Evolutionary conservation across 2,329 filamentous ascomycete species (phyloP).

Genomic region (Biscogniauxia sp.): DNA sequence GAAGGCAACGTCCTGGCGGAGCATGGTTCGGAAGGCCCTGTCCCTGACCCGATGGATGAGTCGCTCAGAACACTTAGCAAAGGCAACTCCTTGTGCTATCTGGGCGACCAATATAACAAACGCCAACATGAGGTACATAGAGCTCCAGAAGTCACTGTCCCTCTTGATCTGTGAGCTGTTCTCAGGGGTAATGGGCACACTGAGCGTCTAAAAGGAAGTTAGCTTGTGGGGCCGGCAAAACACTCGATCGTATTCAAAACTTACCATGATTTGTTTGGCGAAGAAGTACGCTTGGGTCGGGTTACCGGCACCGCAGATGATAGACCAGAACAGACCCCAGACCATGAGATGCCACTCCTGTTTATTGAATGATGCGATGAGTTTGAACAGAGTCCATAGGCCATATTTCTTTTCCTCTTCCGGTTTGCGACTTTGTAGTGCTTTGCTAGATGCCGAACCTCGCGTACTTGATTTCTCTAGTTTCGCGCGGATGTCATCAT

Average conservation of each 20-base stretch:
- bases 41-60: slow-evolving; percentile 82
- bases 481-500: slow-evolving; percentile 59
- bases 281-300: slow-evolving; percentile 79
- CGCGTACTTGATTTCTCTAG: slow-evolving; percentile 54
- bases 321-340: slow-evolving; percentile 68
- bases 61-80: slow-evolving; percentile 83
- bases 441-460: slow-evolving; percentile 67
- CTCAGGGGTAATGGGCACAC: slow-evolving; percentile 42
- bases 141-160: slow-evolving; percentile 79
- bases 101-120: slow-evolving; percentile 70
- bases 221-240: slow-evolving; percentile 6
- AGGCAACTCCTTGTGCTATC: slow-evolving; percentile 65
- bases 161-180: slow-evolving; percentile 58
- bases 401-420: slow-evolving; percentile 60
- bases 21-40: slow-evolving; percentile 78
- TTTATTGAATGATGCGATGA: slow-evolving; percentile 78
- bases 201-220: slow-evolving; percentile 29
- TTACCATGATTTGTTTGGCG: slow-evolving; percentile 76
- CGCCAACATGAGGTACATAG: slow-evolving; percentile 86
- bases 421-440: slow-evolving; percentile 55
- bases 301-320: slow-evolving; percentile 79
- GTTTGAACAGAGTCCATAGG: slow-evolving; percentile 72
- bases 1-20: slow-evolving; percentile 89
- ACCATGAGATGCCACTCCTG: slow-evolving; percentile 71
- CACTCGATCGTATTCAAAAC: slow-evolving; percentile 45